phyloP scores from a whole-genome alignment of 805 yeast species.

The Candida sphagnicola region DNA sequence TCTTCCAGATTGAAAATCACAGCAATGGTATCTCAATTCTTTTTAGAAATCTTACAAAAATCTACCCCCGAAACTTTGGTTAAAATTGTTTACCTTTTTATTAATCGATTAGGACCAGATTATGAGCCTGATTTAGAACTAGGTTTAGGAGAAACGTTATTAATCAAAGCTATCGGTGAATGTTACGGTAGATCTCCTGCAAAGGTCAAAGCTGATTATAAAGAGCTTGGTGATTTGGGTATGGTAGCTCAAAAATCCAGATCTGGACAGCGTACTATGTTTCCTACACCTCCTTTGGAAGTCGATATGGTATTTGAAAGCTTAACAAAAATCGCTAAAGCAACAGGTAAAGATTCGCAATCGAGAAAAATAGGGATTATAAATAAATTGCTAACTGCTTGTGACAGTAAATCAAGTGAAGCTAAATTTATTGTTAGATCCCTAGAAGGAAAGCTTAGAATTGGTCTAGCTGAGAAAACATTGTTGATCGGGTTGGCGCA shows the following conservation, averaged over 20 bases:
- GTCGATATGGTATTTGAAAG: slow-evolving; percentile 69
- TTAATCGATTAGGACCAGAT: slow-evolving; percentile 91
- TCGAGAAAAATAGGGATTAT: slow-evolving; percentile 71
- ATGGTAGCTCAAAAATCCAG: slow-evolving; percentile 81
- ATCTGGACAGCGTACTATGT: slow-evolving; percentile 86
- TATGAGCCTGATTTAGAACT: slow-evolving; percentile 86
- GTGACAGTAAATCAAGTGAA: slow-evolving; percentile 64
- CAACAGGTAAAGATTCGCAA: slow-evolving; percentile 82
- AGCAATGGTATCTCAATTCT: slow-evolving; percentile 69
- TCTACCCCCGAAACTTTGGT: slow-evolving; percentile 47
- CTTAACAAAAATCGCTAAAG: slow-evolving; percentile 70
- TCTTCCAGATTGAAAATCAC: slow-evolving; percentile 82
- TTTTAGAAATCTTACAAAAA: slow-evolving; percentile 55
- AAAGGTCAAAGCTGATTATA: slow-evolving; percentile 71
- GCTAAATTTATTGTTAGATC: slow-evolving; percentile 90
- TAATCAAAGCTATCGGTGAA: slow-evolving; percentile 85
- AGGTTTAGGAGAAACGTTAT: slow-evolving; percentile 87
- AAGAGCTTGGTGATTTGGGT: slow-evolving; percentile 86
- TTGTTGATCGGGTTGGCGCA: slow-evolving; percentile 81
- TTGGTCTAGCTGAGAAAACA: slow-evolving; percentile 91
- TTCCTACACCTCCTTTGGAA: slow-evolving; percentile 80
- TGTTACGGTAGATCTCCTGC: slow-evolving; percentile 78
- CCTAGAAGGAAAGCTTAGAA: slow-evolving; percentile 87
- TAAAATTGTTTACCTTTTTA: slow-evolving; percentile 75
- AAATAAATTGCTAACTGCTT: slow-evolving; percentile 79